phyloP scores from a whole-genome alignment of 2,329 filamentous ascomycete genomes.

The Xylaria arbuscula region DNA sequence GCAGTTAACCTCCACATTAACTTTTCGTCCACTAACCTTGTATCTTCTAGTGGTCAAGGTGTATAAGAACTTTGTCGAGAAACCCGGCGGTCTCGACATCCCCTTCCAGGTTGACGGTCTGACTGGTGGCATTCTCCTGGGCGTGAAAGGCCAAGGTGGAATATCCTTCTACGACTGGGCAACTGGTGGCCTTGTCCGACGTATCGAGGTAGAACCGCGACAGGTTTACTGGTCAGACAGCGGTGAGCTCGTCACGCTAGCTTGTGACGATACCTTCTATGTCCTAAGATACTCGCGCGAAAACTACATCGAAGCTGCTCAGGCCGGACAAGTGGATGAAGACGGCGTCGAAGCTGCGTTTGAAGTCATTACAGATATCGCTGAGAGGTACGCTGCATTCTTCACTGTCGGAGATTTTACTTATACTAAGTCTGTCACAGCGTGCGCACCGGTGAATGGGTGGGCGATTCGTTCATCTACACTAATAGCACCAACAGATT shows the following conservation, averaged over 20 bases:
- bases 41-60: conserved; percentile 74
- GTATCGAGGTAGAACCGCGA: conserved; percentile 83
- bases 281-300: conserved; percentile 92
- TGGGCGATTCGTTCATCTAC: conserved; percentile 99
- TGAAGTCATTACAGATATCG: conserved; percentile 95
- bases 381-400: conserved; percentile 73
- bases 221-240: conserved; percentile 96
- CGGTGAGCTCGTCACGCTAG: conserved; percentile 90
- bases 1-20: not conserved
- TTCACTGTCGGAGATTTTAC: not conserved
- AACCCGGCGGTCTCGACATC: conserved; percentile 87
- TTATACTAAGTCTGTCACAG: conserved; percentile 56
- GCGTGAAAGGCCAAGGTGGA: conserved; percentile 93
- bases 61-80: conserved; percentile 97
- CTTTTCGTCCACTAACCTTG: conserved; percentile 9
- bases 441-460: conserved; percentile 95
- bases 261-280: conserved; percentile 95
- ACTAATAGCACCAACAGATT: conserved; percentile 96
- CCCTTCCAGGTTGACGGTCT: conserved; percentile 95
- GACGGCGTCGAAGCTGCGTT: conserved; percentile 97
- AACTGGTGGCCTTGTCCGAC: conserved; percentile 84
- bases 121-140: conserved; percentile 87
- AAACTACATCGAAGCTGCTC: conserved; percentile 84
- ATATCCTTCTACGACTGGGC: conserved; percentile 98
- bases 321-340: conserved; percentile 83